Base-by-base conservation (phyloP, 371 early-diverging fungal species). In the Lichtheimia hyalospora region DNA sequence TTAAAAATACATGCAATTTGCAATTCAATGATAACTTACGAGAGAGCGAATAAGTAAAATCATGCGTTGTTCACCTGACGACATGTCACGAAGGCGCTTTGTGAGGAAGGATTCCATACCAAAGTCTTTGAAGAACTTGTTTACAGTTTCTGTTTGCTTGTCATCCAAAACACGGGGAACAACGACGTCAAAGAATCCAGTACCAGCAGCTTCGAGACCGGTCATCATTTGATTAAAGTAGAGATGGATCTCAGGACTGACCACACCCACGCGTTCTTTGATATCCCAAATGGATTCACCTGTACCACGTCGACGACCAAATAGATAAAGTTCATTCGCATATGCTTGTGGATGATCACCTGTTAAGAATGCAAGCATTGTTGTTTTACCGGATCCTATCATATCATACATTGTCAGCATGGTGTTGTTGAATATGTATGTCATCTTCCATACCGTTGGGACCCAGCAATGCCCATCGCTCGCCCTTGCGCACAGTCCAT, bases 311-410 rank as follows among this genome's bases (percentile, higher is more conserved):
- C 68, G 77, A 21, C 79, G 77, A 15, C 84, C 84, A 73, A 86
- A 86, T 53, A 86, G 58, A 10, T 58, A 64, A 13, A 86, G 61
- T 24, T 76, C 75, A 64, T 86, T 86, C 8, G 84, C 75, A 64
- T 84, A 86, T 0, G 87, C 83, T 59, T 86, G 87, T 6, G 84
- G 87, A 73, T 87, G 82, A 62, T 87, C 87, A 39, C 83, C 87
- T 1, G 79, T 72, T 28, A 87, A 56, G n/a, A 87, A 71, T 1
- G 87, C 78, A 10, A 87, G 61, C 1, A 87, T 71, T 0, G 87
- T 87, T 5, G 83, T 84, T 63, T 87, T 87, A 5, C 87, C 87
- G 5, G 83, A 83, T 2, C 86, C 77, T 71, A 54, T 10, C n/a
- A 6, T 46, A n/a, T 14, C 18, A 46, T 8, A n/a, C n/a, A n/a